Percentiles rank a stretch among this genome's conserved stretches.
These are phyloP conservation scores for Fusarium sp. DNA, from an alignment of 2,329 filamentous ascomycete genomes.

Conservation along the genomic window DNA sequence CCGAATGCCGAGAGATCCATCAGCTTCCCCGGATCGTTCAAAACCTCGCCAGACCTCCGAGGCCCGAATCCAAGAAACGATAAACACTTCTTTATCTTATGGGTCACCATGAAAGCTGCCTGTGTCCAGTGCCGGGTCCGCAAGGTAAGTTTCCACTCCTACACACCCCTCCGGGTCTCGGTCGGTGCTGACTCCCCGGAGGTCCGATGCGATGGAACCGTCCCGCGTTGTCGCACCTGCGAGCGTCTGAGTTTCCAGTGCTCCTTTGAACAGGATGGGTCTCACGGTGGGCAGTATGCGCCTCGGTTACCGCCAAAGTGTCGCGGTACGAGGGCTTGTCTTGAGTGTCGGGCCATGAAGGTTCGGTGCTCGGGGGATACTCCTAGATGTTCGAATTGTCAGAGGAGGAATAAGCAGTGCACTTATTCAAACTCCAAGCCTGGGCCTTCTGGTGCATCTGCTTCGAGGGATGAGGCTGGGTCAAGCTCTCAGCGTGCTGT, in stretches of 20 bases:
- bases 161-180: conserved; percentile 29
- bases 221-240: conserved; percentile 41
- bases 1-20: background rate
- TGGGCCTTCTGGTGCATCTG: conserved; percentile 12
- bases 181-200: conserved; percentile 39
- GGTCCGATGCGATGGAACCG: conserved; percentile 43
- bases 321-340: conserved; percentile 40
- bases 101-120: conserved; percentile 40
- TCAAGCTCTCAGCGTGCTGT: conserved; percentile 13
- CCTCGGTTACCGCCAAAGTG: conserved; percentile 43
- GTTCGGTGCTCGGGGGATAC: conserved; percentile 42
- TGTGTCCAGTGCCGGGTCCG: conserved; percentile 44
- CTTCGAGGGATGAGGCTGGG: conserved; percentile 20
- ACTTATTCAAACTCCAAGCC: conserved; percentile 33
- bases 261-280: conserved; percentile 42
- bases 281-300: conserved; percentile 29
- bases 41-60: background rate
- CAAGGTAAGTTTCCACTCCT: conserved; percentile 32
- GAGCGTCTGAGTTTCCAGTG: conserved; percentile 42
- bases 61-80: background rate
- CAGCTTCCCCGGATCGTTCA: background rate
- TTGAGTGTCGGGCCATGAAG: conserved; percentile 42
- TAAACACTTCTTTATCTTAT: background rate
- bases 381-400: conserved; percentile 40
- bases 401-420: conserved; percentile 38